These are phyloP conservation scores for Trichoderma atrobrunneum DNA, from an alignment of 2,329 filamentous ascomycete genomes.

Conservation along the genomic window DNA sequence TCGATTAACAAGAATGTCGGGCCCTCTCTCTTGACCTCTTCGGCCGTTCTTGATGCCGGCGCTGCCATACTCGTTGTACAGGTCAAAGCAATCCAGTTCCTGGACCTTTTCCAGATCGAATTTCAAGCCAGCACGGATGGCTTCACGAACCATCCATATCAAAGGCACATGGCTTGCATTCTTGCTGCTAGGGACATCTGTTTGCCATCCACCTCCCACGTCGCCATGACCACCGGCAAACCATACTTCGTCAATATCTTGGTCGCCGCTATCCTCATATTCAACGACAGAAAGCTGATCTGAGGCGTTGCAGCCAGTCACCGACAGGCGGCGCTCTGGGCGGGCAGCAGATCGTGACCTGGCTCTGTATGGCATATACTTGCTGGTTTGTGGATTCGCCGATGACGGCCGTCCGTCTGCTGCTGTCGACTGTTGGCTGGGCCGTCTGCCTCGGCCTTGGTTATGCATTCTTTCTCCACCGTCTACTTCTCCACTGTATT, in stretches of 20 bases:
- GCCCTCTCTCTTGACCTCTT: slow-evolving; percentile 18
- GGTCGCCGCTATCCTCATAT: slow-evolving; percentile 40
- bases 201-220: slow-evolving; percentile 73
- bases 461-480: neutral
- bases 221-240: slow-evolving; percentile 78
- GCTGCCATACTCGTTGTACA: slow-evolving; percentile 12
- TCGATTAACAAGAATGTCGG: slow-evolving; percentile 25
- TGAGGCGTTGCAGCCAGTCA: neutral
- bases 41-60: neutral
- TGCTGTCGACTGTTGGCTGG: slow-evolving; percentile 20
- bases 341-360: slow-evolving; percentile 38
- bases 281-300: neutral
- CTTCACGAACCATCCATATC: slow-evolving; percentile 65
- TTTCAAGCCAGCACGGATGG: slow-evolving; percentile 60
- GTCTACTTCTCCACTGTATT: neutral
- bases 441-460: neutral
- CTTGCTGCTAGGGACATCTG: slow-evolving; percentile 52
- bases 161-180: slow-evolving; percentile 66
- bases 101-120: slow-evolving; percentile 69
- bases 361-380: slow-evolving; percentile 42
- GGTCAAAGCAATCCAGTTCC: slow-evolving; percentile 56
- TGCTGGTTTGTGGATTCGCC: neutral
- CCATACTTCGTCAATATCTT: slow-evolving; percentile 79
- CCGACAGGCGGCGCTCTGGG: slow-evolving; percentile 21
- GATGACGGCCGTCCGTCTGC: slow-evolving; percentile 14